Evolutionary conservation across 225 moss, liverwort and hornwort species (phyloP).

Genomic region (Physcomitrium patens): DNA sequence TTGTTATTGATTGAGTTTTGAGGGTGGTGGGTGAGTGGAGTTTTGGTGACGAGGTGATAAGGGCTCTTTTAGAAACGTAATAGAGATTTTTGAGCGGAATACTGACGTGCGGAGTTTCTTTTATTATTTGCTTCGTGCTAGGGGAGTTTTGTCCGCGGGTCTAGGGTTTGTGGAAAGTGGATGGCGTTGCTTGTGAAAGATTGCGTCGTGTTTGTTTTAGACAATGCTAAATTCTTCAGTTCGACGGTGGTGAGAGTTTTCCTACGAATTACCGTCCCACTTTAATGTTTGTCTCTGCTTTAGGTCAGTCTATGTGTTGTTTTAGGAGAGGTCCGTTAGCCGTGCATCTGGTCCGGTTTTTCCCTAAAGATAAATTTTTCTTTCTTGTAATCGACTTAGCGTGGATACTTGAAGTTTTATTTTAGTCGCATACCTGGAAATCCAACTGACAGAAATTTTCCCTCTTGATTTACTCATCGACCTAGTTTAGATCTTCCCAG

Average conservation of each 20-base stretch:
- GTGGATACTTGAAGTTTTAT: slow-evolving; percentile 1
- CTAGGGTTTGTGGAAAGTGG: slow-evolving; percentile 31
- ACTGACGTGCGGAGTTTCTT: not conserved
- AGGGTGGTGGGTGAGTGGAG: not conserved
- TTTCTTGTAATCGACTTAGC: not conserved
- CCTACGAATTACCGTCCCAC: not conserved
- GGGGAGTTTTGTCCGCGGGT: slow-evolving; percentile 7
- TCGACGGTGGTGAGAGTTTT: not conserved
- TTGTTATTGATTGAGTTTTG: not conserved
- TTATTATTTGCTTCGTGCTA: not conserved
- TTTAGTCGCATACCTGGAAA: not conserved
- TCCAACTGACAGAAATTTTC: not conserved
- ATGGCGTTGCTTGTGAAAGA: not conserved
- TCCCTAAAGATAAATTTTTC: not conserved
- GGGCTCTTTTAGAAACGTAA: not conserved
- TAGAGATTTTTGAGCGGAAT: not conserved
- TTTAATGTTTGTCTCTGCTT: not conserved
- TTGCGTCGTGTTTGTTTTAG: slow-evolving; percentile 1
- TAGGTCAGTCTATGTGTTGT: not conserved
- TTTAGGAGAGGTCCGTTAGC: not conserved
- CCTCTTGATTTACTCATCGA: not conserved
- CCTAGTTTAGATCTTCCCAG: not conserved
- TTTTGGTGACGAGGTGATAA: slow-evolving; percentile 1
- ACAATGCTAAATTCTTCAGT: not conserved
- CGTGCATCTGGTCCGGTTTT: not conserved